Evolutionary conservation across 345 rosid genomes (phyloP).

Genomic region (Arabidopsis arenosa): DNA sequence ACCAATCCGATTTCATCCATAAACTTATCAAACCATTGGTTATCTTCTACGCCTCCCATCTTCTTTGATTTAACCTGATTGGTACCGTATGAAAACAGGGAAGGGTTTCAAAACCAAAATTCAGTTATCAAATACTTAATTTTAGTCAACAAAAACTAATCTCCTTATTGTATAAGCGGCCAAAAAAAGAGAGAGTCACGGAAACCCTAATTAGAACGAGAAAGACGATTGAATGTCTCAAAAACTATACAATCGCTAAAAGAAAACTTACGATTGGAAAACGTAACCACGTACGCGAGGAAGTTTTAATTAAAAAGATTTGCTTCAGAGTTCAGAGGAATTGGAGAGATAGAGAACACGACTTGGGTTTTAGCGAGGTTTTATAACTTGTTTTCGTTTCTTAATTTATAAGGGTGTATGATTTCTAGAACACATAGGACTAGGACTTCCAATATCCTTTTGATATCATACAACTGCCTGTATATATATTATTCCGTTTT

Average conservation of each 20-base stretch:
- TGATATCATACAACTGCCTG: too few relatives aligned
- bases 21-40: conserved; percentile 20
- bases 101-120: neutral
- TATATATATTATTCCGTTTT: too few relatives aligned
- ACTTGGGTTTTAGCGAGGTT: neutral
- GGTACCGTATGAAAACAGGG: neutral
- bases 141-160: neutral
- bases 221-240: neutral
- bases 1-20: conserved; percentile 31
- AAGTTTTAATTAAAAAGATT: neutral
- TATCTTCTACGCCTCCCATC: conserved; percentile 24
- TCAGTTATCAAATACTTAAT: neutral
- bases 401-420: neutral
- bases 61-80: conserved; percentile 7
- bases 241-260: neutral
- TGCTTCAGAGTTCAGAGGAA: neutral
- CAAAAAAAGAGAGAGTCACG: neutral
- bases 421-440: neutral
- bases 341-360: conserved; percentile 3
- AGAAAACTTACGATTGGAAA: conserved; percentile 11
- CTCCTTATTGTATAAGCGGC: neutral
- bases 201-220: conserved; percentile 5
- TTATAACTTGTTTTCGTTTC: conserved; percentile 11
- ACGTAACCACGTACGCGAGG: neutral
- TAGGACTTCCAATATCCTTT: neutral